Percentiles rank a stretch among this genome's conserved stretches.
phyloP scores from a whole-genome alignment of 139 green algal genomes.

The Asterochloris erici region DNA sequence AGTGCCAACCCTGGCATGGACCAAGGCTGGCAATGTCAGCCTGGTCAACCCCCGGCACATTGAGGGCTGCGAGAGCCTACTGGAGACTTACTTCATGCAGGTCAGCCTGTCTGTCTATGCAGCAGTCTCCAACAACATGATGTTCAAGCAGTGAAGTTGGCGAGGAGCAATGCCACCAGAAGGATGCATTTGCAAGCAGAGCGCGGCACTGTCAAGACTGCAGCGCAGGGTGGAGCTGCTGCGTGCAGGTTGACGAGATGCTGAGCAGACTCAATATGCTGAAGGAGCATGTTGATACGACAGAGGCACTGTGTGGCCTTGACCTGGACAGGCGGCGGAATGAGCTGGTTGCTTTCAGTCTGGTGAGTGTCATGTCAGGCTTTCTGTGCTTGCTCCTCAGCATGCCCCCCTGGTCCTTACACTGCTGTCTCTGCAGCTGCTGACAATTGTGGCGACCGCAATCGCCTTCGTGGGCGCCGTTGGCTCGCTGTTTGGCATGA shows the following conservation, averaged over 20 bases:
- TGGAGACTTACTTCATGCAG: constrained; percentile 32
- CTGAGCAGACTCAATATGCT: constrained; percentile 2
- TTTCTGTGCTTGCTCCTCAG: too few relatives aligned
- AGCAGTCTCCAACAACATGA: not conserved
- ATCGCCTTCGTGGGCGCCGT: constrained; percentile 4
- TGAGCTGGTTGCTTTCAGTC: constrained; percentile 15
- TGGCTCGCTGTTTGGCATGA: constrained; percentile 12
- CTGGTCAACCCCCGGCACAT: constrained; percentile 12
- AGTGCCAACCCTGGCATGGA: constrained; percentile 11
- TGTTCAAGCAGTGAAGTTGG: not conserved
- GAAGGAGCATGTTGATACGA: not conserved
- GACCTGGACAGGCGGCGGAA: constrained; percentile 6
- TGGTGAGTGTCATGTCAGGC: not conserved
- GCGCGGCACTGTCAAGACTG: not conserved
- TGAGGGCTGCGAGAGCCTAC: constrained; percentile 20
- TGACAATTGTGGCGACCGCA: not conserved
- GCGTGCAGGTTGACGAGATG: not conserved
- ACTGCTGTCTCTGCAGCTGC: not conserved
- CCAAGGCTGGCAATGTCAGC: constrained; percentile 8
- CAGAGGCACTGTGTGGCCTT: constrained; percentile 8
- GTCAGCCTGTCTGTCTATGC: not conserved
- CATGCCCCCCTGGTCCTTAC: too few relatives aligned
- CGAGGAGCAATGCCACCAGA: not conserved
- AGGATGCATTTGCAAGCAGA: not conserved
- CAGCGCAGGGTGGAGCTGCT: not conserved